A percentile compares a stretch with the other conserved stretches of the same genome.
Conservation (phyloP, 2,329 filamentous ascomycete genomes). For the Colletotrichum phormii region DNA sequence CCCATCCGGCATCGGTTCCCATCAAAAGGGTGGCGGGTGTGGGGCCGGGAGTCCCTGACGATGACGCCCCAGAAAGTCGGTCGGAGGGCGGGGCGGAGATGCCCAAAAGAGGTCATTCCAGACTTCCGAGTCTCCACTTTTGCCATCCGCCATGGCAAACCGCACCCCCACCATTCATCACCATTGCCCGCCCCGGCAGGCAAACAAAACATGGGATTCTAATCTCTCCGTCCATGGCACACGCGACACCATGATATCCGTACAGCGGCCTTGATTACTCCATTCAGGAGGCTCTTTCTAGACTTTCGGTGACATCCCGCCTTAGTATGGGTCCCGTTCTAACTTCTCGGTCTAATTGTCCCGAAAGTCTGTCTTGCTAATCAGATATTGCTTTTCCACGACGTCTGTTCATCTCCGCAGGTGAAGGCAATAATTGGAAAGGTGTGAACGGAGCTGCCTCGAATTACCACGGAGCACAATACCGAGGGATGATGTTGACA, state of each 20-base stretch:
- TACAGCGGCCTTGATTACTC: neutral
- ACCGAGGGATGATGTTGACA: neutral
- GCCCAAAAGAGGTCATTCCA: constrained; percentile 31
- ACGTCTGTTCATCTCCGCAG: neutral
- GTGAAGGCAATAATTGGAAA: neutral
- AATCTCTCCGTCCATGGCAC: neutral
- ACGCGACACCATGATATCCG: neutral
- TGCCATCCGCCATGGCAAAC: constrained; percentile 7
- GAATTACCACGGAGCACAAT: neutral
- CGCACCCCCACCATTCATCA: neutral
- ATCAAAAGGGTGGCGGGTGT: neutral
- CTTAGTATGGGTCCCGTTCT: neutral
- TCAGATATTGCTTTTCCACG: neutral
- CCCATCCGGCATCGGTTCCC: neutral
- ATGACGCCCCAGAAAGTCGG: constrained; percentile 14
- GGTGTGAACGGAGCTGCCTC: neutral
- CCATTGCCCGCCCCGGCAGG: constrained; percentile 23
- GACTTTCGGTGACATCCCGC: neutral
- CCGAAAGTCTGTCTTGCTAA: neutral
- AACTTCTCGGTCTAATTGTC: neutral
- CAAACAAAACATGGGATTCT: neutral
- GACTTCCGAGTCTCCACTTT: neutral
- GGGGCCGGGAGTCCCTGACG: neutral
- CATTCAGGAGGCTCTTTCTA: neutral
- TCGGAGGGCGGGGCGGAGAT: constrained; percentile 34